Conservation (phyloP, 805 yeast species). For the Lachancea quebecensis region DNA sequence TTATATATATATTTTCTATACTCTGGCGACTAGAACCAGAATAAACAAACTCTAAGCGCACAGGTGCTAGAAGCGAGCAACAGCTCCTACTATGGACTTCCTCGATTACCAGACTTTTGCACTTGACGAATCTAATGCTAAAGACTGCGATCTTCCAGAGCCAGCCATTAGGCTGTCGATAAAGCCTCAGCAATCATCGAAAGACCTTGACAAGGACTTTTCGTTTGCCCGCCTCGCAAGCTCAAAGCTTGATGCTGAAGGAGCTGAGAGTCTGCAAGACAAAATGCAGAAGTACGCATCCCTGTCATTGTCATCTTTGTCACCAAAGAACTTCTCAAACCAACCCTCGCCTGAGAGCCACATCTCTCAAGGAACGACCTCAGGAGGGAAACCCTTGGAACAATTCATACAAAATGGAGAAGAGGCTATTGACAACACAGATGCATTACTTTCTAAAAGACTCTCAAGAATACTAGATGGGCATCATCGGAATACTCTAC, state of each 20-base stretch:
- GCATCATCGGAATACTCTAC: constrained; percentile 22
- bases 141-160: constrained; percentile 22
- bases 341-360: too few species aligned
- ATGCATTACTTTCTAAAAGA: constrained; percentile 28
- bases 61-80: too few species aligned
- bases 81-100: constrained; percentile 32
- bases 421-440: constrained; percentile 15
- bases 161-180: constrained; percentile 25
- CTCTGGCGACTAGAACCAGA: too few species aligned
- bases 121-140: constrained; percentile 22
- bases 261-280: constrained; percentile 11
- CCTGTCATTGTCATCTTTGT: constrained; percentile 4
- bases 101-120: constrained; percentile 44
- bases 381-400: not conserved
- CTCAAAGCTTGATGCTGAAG: not conserved
- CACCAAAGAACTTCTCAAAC: not conserved
- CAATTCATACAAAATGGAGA: constrained; percentile 2
- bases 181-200: constrained; percentile 11
- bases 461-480: constrained; percentile 32
- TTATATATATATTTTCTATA: too few species aligned
- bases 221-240: constrained; percentile 10
- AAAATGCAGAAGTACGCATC: constrained; percentile 20
- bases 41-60: too few species aligned
- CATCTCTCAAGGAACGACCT: not conserved
- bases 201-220: constrained; percentile 7